Evolutionary conservation across 306 rosid species (phyloP).

Genomic region (Cucumis hystrix): DNA sequence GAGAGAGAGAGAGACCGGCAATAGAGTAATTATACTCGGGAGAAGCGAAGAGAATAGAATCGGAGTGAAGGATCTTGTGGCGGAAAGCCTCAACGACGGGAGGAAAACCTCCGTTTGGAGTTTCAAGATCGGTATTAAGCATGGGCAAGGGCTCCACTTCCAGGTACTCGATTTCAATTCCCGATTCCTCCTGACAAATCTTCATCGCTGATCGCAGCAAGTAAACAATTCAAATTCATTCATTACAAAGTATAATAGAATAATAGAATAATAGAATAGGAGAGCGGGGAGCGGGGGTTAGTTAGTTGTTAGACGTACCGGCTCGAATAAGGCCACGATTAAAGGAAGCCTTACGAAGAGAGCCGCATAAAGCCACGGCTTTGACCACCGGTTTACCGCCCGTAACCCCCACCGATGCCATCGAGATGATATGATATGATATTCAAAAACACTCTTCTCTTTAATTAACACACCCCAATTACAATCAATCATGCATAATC

Average conservation of each 20-base stretch:
- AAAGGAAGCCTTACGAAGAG: slow-evolving; percentile 45
- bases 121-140: slow-evolving; percentile 62
- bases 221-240: no score
- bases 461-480: no score
- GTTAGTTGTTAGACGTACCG: slow-evolving; percentile 13
- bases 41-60: slow-evolving; percentile 57
- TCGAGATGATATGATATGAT: no score
- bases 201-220: slow-evolving; percentile 30
- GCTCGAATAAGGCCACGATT: slow-evolving; percentile 50
- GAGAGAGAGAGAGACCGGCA: background rate
- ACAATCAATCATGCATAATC: no score
- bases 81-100: slow-evolving; percentile 47
- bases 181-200: slow-evolving; percentile 15
- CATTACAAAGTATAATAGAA: no score
- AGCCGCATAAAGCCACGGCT: slow-evolving; percentile 52
- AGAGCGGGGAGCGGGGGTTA: no score
- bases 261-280: no score
- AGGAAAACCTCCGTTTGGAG: slow-evolving; percentile 24
- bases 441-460: no score
- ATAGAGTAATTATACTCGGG: slow-evolving; percentile 74
- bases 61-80: slow-evolving; percentile 32
- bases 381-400: slow-evolving; percentile 14
- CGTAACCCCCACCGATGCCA: no score
- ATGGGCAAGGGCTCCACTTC: slow-evolving; percentile 47
- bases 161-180: slow-evolving; percentile 35